A percentile compares a stretch with the other conserved stretches of the same genome.
Evolutionary conservation across 1,284 basidiomycete species (phyloP).

Genomic region (Flammula alnicola): DNA sequence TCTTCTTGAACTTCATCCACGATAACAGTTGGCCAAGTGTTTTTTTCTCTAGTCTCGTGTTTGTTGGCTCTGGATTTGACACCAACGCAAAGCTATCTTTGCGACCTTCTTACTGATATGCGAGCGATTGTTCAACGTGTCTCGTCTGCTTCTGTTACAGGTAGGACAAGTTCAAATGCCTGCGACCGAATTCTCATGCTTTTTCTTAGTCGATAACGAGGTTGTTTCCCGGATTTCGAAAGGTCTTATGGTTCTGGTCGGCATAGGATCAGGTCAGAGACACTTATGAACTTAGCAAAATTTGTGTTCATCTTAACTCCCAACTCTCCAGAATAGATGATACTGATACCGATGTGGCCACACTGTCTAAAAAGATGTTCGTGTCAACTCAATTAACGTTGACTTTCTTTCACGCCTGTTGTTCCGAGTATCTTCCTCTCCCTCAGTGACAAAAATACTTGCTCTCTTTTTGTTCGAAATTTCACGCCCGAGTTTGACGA

Average conservation of each 20-base stretch:
- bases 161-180: slow-evolving; percentile 39
- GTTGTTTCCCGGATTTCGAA: slow-evolving; percentile 79
- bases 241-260: slow-evolving; percentile 88
- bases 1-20: background rate
- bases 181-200: slow-evolving; percentile 11
- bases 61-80: no score
- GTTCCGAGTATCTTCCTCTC: slow-evolving; percentile 13
- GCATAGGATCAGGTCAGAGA: slow-evolving; percentile 77
- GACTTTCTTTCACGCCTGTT: slow-evolving; percentile 15
- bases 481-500: background rate
- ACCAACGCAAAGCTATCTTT: no score
- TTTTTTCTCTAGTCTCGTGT: no score
- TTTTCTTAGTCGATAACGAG: slow-evolving; percentile 63
- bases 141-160: slow-evolving; percentile 72
- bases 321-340: slow-evolving; percentile 63
- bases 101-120: no score
- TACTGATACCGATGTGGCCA: slow-evolving; percentile 69
- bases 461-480: slow-evolving; percentile 9
- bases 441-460: slow-evolving; percentile 2
- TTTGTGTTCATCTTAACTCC: slow-evolving; percentile 14
- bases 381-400: slow-evolving; percentile 24
- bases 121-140: slow-evolving; percentile 81
- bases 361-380: slow-evolving; percentile 82
- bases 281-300: background rate
- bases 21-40: no score